Evolutionary conservation across 257 asterid species (phyloP), one percentile per base, ranked within the genome.

Genomic region (Scutellaria minor): DNA sequence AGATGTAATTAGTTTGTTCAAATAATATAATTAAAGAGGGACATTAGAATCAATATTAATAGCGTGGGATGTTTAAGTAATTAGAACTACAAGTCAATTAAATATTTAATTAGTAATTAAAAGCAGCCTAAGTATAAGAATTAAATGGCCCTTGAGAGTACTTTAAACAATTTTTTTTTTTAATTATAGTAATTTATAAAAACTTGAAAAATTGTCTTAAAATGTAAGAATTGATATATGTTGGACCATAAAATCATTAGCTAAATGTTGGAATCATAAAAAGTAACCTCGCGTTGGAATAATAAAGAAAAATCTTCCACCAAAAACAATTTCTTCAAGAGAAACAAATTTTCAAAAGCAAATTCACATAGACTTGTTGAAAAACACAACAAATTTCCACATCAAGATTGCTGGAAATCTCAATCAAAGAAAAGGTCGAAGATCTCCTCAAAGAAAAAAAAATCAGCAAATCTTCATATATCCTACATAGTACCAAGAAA

Each of bases 401-500:
- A 77, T 64, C 64, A 77, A 73, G 82, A 77, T 77, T 35, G 68
- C 60, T 62, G 11, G 18, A 81, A 53, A 81, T 81, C 82, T 81
- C 66, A 58, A 61, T 70, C 73, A 75, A 78, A 71, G 85, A 78
- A 81, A 77, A 78, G 75, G 81, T 72, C 12, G 14, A 57, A 71
- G 81, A 78, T 81, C 70, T 71, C 44, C 59, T 46, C 45, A 56
- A 44, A 46, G 65, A 66, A 53, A 66, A 58, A 14, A 44, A 48
- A 58, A 24, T 35, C 70, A 74, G 9, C 68, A 81, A 65, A 71
- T 70, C 68, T 53, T 67, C 53, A 20, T 31, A 60, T 45, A 56
- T 72, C 76, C 46, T 63, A 64, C 64, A 68, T 72, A 64, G 74
- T 78, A 66, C 64, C 59, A 66, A 64, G 27, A 54, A 66, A 66